phyloP scores from a whole-genome alignment of 768 basidiomycete species.

The Obba rivulosa region DNA sequence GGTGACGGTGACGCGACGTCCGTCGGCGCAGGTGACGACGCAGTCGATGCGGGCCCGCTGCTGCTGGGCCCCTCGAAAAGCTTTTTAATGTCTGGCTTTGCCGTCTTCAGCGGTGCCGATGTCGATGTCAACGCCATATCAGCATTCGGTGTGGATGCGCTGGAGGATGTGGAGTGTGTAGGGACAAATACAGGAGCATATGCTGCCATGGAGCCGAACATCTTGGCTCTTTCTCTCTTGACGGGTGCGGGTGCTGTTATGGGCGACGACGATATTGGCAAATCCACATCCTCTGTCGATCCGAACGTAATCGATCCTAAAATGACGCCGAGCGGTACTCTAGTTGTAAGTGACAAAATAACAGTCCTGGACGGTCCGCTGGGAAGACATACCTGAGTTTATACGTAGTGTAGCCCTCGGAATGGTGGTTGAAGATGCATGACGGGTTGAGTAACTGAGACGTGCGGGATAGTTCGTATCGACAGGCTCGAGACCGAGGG shows the following conservation, averaged over 20 bases:
- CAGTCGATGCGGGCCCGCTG: constrained; percentile 12
- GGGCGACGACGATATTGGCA: constrained; percentile 79
- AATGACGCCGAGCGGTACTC: background rate
- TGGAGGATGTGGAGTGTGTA: constrained; percentile 19
- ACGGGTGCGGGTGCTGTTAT: constrained; percentile 51
- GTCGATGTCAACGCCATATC: constrained; percentile 8
- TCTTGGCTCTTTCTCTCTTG: constrained; percentile 70
- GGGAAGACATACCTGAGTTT: constrained; percentile 43
- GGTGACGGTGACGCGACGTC: constrained; percentile 54
- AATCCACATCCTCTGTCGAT: constrained; percentile 76
- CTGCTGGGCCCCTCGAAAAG: constrained; percentile 49
- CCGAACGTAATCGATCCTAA: constrained; percentile 80
- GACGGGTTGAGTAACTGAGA: constrained; percentile 63
- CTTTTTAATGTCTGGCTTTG: constrained; percentile 52
- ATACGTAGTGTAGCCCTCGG: constrained; percentile 33
- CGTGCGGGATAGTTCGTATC: constrained; percentile 49
- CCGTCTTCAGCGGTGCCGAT: constrained; percentile 22
- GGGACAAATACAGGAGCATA: constrained; percentile 30
- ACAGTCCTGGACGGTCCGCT: constrained; percentile 61
- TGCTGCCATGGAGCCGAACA: constrained; percentile 76
- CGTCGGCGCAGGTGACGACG: constrained; percentile 28
- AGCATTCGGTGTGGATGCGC: no score
- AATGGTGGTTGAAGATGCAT: constrained; percentile 42
- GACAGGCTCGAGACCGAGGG: constrained; percentile 83
- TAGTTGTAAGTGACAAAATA: constrained; percentile 7